These are phyloP conservation scores for Thelonectria rubi DNA, from an alignment of 2,329 filamentous ascomycete genomes.

Conservation along the genomic window DNA sequence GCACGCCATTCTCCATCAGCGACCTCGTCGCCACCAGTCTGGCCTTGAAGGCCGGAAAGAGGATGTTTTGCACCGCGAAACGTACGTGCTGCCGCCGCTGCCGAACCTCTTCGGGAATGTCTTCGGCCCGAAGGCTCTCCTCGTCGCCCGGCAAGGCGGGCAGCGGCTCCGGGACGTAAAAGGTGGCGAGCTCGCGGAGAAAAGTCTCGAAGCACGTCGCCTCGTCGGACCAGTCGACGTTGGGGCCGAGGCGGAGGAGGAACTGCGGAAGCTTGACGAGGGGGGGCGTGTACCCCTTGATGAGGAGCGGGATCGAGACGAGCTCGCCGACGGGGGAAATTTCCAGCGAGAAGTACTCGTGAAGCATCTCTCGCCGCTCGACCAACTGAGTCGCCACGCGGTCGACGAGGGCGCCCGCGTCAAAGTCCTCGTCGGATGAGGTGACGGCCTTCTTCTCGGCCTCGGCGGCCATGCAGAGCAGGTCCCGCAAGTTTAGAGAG, in stretches of 20 bases:
- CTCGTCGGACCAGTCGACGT: slow-evolving; percentile 87
- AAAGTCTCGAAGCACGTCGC: slow-evolving; percentile 87
- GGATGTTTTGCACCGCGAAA: slow-evolving; percentile 80
- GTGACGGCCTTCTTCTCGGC: slow-evolving; percentile 65
- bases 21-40: slow-evolving; percentile 83
- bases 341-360: slow-evolving; percentile 90
- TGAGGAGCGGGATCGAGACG: slow-evolving; percentile 79
- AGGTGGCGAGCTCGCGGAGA: slow-evolving; percentile 84
- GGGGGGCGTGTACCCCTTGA: slow-evolving; percentile 88
- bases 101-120: slow-evolving; percentile 60
- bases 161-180: slow-evolving; percentile 89
- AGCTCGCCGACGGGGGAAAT: slow-evolving; percentile 82
- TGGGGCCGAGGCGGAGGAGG: slow-evolving; percentile 85
- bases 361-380: slow-evolving; percentile 82
- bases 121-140: slow-evolving; percentile 47
- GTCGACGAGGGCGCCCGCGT: slow-evolving; percentile 72
- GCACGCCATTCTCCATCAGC: slow-evolving; percentile 76
- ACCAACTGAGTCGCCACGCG: slow-evolving; percentile 75
- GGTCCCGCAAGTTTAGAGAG: slow-evolving; percentile 73
- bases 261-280: slow-evolving; percentile 90
- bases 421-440: slow-evolving; percentile 63
- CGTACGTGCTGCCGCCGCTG: slow-evolving; percentile 74
- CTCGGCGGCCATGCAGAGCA: slow-evolving; percentile 78
- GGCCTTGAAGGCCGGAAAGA: slow-evolving; percentile 90
- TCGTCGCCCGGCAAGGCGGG: slow-evolving; percentile 59